Evolutionary conservation across 345 rosid genomes (phyloP), one percentile per base, ranked within the genome.

Genomic region (Eutrema heterophyllum): DNA sequence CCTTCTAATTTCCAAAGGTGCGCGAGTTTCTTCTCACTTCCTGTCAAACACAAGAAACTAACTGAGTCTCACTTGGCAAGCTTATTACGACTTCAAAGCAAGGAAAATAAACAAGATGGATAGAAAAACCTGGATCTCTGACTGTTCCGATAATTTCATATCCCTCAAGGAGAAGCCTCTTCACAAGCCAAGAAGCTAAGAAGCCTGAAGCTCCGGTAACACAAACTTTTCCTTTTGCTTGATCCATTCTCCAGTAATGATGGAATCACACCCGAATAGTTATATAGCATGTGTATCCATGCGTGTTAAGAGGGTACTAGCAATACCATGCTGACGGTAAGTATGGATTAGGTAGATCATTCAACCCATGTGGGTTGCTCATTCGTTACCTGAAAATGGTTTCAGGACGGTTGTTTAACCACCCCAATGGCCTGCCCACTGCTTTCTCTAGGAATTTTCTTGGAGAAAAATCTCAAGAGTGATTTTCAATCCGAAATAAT

Each of bases 171-270:
- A 90, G 93, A 44, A 93, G 92, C 26, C 95, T 84, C 85, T 91
- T 94, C 35, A 89, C 83, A 21, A 94, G 88, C 97, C 96, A 94
- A 53, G 97, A 88, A 41, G 98, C 97, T 26, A 94, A 79, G 78
- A 81, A 94, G 27, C 98, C 98, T 48, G 98, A 79, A 65, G 96
- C 94, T 3, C 97, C 98, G 0, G 98, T 93, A 13, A 93, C 97
- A 74, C 98, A 93, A 5, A 91, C 93, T 79, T 81, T 88, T 24
- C 86, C 89, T 61, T 84, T 81, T 40, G 39, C 43, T 59, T 74
- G 70, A 68, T 79, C 80, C 86, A 83, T 56, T 56, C 58, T 73
- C 40, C 4, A 36, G 26, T 46, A 61, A 5, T 5, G n/a, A 56
- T 64, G 39, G 29, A 46, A 24, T 56, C 49, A 59, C 13, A 54